Percentiles rank a stretch among this genome's conserved stretches.
phyloP scores from a whole-genome alignment of 148 eudicot genomes.

The Nyssa sinensis region DNA sequence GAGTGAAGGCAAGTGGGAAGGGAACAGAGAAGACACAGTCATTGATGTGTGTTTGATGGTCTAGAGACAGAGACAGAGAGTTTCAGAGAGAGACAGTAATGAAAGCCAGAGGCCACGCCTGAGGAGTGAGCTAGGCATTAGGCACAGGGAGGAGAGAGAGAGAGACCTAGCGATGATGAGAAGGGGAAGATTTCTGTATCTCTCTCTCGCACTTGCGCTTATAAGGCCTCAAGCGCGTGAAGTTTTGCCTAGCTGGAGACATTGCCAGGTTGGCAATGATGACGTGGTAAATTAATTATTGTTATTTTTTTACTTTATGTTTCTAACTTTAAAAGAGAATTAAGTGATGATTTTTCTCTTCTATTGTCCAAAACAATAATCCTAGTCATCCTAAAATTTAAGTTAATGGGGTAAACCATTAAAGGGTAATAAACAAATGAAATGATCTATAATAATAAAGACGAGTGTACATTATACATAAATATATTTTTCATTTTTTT shows the following conservation, averaged over 20 bases:
- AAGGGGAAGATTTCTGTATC: not conserved
- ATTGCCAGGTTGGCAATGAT: slow-evolving; percentile 2
- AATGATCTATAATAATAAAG: no score
- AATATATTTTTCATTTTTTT: no score
- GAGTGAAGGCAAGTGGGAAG: slow-evolving; percentile 11
- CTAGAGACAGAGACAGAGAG: slow-evolving; percentile 11
- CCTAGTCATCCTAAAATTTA: no score
- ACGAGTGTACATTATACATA: no score
- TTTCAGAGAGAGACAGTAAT: slow-evolving; percentile 31
- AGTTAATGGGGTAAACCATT: no score
- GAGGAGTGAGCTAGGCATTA: not conserved
- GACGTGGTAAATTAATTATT: slow-evolving; percentile 14
- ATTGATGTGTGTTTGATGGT: slow-evolving; percentile 15
- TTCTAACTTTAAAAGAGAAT: no score
- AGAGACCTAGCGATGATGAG: slow-evolving; percentile 3
- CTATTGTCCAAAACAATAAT: no score
- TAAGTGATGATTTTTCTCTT: no score
- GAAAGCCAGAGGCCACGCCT: slow-evolving; percentile 45
- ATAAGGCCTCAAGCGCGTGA: not conserved
- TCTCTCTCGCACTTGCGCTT: not conserved
- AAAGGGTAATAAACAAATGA: no score
- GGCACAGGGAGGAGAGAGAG: not conserved
- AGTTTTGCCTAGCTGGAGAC: not conserved
- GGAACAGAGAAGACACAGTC: slow-evolving; percentile 21
- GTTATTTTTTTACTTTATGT: no score